phyloP scores from a whole-genome alignment of 2,329 filamentous ascomycete species.

The Fusarium coffeatum region DNA sequence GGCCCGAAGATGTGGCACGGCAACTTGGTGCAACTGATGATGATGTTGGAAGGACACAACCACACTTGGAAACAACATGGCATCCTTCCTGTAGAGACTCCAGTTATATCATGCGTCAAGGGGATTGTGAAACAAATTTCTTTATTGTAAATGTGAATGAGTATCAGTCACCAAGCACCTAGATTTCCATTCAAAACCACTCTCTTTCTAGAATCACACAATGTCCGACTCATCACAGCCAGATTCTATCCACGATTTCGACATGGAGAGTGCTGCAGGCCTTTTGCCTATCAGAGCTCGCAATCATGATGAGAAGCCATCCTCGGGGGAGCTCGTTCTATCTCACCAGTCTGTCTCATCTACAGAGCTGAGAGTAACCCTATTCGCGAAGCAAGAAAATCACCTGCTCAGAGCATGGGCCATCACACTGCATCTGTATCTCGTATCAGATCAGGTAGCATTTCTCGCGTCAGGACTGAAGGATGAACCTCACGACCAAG shows the following conservation, averaged over 20 bases:
- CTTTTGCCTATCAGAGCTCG: not conserved
- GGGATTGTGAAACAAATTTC: not conserved
- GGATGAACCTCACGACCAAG: not conserved
- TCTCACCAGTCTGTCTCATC: not conserved
- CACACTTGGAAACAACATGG: not conserved
- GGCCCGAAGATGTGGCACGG: not conserved
- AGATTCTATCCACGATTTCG: slow-evolving; percentile 2
- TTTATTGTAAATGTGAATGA: not conserved
- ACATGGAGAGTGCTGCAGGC: slow-evolving; percentile 1
- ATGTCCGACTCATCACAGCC: slow-evolving; percentile 1
- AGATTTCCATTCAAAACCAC: not conserved
- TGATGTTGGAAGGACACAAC: not conserved
- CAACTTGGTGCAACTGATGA: not conserved
- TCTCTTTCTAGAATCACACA: not conserved
- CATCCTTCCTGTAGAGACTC: not conserved
- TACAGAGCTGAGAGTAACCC: not conserved
- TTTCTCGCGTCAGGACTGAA: not conserved
- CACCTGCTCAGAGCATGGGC: not conserved
- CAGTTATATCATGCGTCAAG: not conserved
- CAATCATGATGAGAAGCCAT: not conserved
- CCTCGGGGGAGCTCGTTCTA: not conserved
- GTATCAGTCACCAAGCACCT: not conserved
- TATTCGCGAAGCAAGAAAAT: not conserved
- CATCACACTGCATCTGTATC: not conserved
- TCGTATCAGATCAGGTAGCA: not conserved